These are phyloP conservation scores for Phytophthora boehmeriae DNA, from an alignment of 352 stramenopile species.

Conservation along the genomic window DNA sequence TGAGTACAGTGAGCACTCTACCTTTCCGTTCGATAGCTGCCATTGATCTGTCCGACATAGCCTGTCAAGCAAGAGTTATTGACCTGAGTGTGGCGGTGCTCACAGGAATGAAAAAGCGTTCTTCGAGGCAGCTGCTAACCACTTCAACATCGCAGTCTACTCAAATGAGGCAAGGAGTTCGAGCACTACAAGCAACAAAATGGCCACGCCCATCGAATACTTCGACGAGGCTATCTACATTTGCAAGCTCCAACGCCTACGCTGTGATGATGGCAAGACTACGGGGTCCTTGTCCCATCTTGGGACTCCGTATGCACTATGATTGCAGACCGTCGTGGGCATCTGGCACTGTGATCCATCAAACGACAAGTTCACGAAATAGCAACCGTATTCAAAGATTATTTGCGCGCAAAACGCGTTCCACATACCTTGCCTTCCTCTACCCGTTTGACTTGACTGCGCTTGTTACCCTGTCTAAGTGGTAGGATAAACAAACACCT, in stretches of 20 bases:
- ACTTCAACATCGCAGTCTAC: slow-evolving; percentile 52
- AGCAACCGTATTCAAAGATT: slow-evolving; percentile 24
- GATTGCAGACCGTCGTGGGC: too few relatives aligned
- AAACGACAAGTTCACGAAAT: too few relatives aligned
- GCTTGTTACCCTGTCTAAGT: slow-evolving; percentile 5
- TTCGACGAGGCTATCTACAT: slow-evolving; percentile 56
- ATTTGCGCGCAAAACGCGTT: slow-evolving; percentile 15
- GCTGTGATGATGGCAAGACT: not conserved
- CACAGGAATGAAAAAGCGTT: slow-evolving; percentile 48
- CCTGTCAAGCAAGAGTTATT: not conserved
- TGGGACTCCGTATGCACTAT: too few relatives aligned
- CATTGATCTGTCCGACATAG: too few relatives aligned
- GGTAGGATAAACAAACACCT: slow-evolving; percentile 12
- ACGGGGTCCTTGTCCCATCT: not conserved
- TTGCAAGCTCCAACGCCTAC: slow-evolving; percentile 32
- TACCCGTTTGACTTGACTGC: slow-evolving; percentile 4
- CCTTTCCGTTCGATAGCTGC: not conserved
- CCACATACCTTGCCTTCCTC: slow-evolving; percentile 6
- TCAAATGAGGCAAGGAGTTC: slow-evolving; percentile 9
- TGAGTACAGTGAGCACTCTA: slow-evolving; percentile 44
- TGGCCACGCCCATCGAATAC: slow-evolving; percentile 24
- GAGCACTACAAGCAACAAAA: slow-evolving; percentile 3
- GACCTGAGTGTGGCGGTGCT: not conserved
- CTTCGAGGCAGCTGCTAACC: slow-evolving; percentile 37
- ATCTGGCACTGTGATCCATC: not conserved